Evolutionary conservation across 2,329 filamentous ascomycete species (phyloP).

Genomic region (Stachybotrys chlorohalonatus): DNA sequence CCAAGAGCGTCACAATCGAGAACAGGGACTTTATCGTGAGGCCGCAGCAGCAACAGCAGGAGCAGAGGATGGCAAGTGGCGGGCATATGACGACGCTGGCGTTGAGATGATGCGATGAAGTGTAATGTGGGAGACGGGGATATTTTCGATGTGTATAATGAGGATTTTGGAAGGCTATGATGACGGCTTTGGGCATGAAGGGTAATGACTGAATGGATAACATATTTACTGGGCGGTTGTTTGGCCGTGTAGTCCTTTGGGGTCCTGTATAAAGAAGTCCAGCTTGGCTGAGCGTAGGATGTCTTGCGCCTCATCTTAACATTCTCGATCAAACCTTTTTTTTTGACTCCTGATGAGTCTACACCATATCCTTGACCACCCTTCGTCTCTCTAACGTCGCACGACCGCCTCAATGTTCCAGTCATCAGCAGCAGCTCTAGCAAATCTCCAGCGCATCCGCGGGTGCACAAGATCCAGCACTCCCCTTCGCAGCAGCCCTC

Average conservation of each 20-base stretch:
- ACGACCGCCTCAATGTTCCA: neutral
- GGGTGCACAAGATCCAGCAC: neutral
- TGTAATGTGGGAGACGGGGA: neutral
- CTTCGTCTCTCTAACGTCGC: neutral
- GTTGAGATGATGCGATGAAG: conserved; percentile 17
- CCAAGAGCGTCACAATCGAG: conserved; percentile 83
- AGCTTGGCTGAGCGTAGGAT: neutral
- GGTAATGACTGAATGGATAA: neutral
- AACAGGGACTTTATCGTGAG: conserved; percentile 65
- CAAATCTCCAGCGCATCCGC: neutral
- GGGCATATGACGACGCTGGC: conserved; percentile 24
- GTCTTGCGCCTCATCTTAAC: neutral
- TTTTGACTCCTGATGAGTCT: no score
- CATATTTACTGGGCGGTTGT: neutral
- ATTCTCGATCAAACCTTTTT: neutral
- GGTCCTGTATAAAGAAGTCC: neutral
- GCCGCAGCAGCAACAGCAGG: conserved; percentile 20
- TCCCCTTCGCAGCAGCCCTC: neutral
- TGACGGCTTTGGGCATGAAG: neutral
- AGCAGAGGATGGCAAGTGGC: conserved; percentile 16
- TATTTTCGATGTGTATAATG: conserved; percentile 3
- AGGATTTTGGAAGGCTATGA: neutral
- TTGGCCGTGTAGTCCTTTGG: no score
- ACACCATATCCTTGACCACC: no score
- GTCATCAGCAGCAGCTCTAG: neutral